Evolutionary conservation across 2,329 filamentous ascomycete genomes (phyloP), one percentile per base, ranked within the genome.

Genomic region (Fusarium nanum): DNA sequence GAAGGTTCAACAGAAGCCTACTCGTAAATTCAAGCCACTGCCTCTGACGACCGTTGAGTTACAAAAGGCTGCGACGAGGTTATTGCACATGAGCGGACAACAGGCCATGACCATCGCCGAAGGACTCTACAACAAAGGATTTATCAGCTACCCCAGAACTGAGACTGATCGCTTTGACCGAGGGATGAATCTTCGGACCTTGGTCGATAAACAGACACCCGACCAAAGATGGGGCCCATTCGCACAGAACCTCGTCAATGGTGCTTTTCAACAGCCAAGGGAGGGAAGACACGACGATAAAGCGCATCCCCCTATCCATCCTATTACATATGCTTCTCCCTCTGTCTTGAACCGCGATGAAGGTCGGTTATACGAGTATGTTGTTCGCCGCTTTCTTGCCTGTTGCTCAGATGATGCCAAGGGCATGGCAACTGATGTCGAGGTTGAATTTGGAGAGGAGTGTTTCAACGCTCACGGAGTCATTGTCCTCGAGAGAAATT

Each of bases 91-190:
- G 90, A 93, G 91, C 68, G 94, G 94, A 82, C 92, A 97, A 73
- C 87, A 91, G 64, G 93, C 97, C 46, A 98, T 99, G 94, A 91
- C 87, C 50, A 85, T 91, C 25, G 96, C 96, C 7, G 96, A 99
- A 79, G 84, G 85, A 7, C 87, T 99, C 4, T 99, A 99, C 83
- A 94, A 94, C 49, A 94, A 92, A 79, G 96, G 96, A 0, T 98
- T 94, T 81, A 97, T 99, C 80, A 98, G 94, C 79, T 99, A 99
- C 80, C 96, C 96, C 2, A 90, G 96, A 80, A 99, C 96, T 0
- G 96, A 99, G 80, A 99, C 96, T 0, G 96, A 99, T 79, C 92
- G 95, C 32, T 99, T 98, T 76, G 94, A 98, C 76, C 89, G 89
- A 74, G 95, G 88, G 7, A 98, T 98, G 83, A 91, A 98, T 77